Evolutionary conservation across 768 basidiomycete species (phyloP), one percentile per base, ranked within the genome.

Genomic region (Pleurotus pulmonarius): DNA sequence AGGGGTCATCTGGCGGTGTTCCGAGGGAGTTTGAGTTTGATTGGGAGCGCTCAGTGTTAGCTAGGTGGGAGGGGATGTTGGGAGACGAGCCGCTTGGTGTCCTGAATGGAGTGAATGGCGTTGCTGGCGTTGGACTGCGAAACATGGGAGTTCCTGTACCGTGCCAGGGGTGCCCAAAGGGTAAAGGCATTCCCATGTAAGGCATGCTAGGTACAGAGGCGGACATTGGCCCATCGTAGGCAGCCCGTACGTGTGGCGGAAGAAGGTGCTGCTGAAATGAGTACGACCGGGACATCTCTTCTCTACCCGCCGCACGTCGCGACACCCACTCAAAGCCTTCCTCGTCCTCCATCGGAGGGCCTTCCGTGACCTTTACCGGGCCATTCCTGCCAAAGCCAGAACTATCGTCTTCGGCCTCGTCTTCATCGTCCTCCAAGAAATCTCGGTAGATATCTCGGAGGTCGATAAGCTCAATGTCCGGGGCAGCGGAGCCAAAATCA

Each of bases 371-470:
- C 60, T 83, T 83, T 6, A 81, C 77, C 3, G 82, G 80, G 22
- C 51, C 51, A 24, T 41, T n/a, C 2, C 39, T 39, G 3, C 38
- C 37, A 15, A 40, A 39, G 40, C 79, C 74, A 8, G 70, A 63
- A 20, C 81, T 79, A 16, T 86, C 82, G 0, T 86, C 62, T 18
- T 81, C 81, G 0, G 85, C 62, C 18, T 81, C 81, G 24, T 86
- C 83, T 0, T 85, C 83, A 62, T 91, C 88, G 61, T 89, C 90
- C 58, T 94, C 91, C 55, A 97, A 82, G 66, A 98, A 98, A 68
- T 96, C 95, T 52, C 86, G 87, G 72, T 95, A 92, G 56, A 98
- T 92, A 76, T 98, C 94, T 46, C 93, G 81, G 51, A 98, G 73
- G 73, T 97, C 97, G 55, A 91, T 86, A 53, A 98, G 81, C 68